Percentiles rank a stretch among this genome's conserved stretches.
phyloP scores from a whole-genome alignment of 106 monocot species.

The Acorus calamus region DNA sequence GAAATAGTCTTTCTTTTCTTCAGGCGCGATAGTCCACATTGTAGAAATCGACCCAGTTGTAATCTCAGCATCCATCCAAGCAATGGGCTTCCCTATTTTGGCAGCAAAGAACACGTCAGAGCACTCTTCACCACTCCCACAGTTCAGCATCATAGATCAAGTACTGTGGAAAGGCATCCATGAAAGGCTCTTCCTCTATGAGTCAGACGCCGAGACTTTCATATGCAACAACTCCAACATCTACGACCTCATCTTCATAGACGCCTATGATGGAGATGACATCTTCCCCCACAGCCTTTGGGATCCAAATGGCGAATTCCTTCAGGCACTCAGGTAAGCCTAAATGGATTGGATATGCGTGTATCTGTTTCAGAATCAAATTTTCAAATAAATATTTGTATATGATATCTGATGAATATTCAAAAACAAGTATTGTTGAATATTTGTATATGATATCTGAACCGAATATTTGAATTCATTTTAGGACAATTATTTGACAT shows the following conservation, averaged over 20 bases:
- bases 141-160: constrained; percentile 7
- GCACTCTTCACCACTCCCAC: constrained; percentile 3
- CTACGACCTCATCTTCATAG: constrained; percentile 79
- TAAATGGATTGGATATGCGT: too few species aligned
- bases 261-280: constrained; percentile 97
- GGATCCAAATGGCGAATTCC: constrained; percentile 56
- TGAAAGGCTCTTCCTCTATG: constrained; percentile 45
- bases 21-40: constrained; percentile 71
- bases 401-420: too few species aligned
- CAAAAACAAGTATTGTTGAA: too few species aligned
- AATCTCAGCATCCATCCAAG: constrained; percentile 59
- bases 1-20: not conserved
- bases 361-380: too few species aligned
- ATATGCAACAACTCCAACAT: constrained; percentile 14
- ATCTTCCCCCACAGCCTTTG: constrained; percentile 77
- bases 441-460: too few species aligned
- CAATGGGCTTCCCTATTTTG: constrained; percentile 88
- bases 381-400: too few species aligned
- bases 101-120: constrained; percentile 13
- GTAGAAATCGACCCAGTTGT: constrained; percentile 97
- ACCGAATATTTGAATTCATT: too few species aligned
- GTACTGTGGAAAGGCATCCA: constrained; percentile 41
- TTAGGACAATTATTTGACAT: too few species aligned
- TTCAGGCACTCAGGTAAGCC: constrained; percentile 12
- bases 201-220: constrained; percentile 70